A percentile compares a stretch with the other conserved stretches of the same genome.
These are phyloP conservation scores for Naganishia liquefaciens DNA, from an alignment of 1,284 basidiomycete species.

Conservation along the genomic window DNA sequence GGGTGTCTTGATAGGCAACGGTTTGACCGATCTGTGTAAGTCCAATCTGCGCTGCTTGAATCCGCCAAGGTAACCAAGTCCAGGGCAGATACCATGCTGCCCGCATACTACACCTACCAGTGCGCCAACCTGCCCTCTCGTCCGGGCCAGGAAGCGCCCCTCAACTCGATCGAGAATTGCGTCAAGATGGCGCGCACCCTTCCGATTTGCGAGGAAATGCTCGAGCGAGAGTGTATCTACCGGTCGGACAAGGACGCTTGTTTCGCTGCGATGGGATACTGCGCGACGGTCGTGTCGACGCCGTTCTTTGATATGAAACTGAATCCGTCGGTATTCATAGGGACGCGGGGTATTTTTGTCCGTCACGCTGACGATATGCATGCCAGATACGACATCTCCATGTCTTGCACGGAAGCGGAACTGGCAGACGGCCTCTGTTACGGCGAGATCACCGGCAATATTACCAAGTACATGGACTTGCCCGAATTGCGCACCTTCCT, in stretches of 20 bases:
- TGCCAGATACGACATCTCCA: slow-evolving; percentile 64
- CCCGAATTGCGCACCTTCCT: slow-evolving; percentile 60
- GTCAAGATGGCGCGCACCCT: slow-evolving; percentile 47
- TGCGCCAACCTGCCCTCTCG: slow-evolving; percentile 48
- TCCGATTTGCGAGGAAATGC: slow-evolving; percentile 47
- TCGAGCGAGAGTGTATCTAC: slow-evolving; percentile 44
- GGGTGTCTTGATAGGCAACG: slow-evolving; percentile 74
- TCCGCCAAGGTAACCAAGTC: background rate
- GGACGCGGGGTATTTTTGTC: too few relatives aligned
- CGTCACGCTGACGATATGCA: background rate
- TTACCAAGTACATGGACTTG: slow-evolving; percentile 60
- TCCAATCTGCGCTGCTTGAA: background rate
- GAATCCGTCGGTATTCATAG: slow-evolving; percentile 43
- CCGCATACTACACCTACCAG: slow-evolving; percentile 51
- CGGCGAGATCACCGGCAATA: slow-evolving; percentile 49
- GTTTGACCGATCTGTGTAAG: slow-evolving; percentile 55
- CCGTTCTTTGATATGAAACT: slow-evolving; percentile 45
- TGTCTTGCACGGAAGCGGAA: slow-evolving; percentile 59
- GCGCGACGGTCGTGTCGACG: slow-evolving; percentile 53
- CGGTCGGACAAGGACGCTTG: slow-evolving; percentile 63
- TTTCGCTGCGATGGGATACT: slow-evolving; percentile 64
- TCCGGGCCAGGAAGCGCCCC: slow-evolving; percentile 44
- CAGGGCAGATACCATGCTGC: slow-evolving; percentile 39
- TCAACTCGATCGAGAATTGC: slow-evolving; percentile 46
- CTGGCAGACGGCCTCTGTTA: slow-evolving; percentile 53